Base-by-base conservation (phyloP, 352 stramenopile species). In the Pseudoperonospora humuli region DNA sequence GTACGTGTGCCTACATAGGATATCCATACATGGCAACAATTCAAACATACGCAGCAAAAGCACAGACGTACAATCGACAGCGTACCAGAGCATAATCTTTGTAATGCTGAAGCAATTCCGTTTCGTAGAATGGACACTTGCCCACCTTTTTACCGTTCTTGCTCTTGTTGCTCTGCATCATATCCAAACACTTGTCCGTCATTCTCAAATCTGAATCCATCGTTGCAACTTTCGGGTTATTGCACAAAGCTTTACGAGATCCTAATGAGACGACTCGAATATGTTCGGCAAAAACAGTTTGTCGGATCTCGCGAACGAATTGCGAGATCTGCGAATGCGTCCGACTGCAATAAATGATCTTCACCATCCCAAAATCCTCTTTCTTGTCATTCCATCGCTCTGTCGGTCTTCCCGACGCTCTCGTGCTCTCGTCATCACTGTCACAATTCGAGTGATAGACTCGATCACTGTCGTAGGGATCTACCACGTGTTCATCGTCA, bases 301-400 rank as follows among this genome's bases (percentile, higher is more conserved):
- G 90, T 21, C 78, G 72, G 43, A 95, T 93, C 49, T 95, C 84
- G 34, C 77, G 61, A 26, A 95, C 72, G 33, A 95, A 95, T 39
- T 95, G 84, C 19, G 81, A 87, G 37, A 95, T 88, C 46, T 95
- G 84, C 13, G 84, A 94, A 50, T 95, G 84, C 19, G 84, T 95
- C 17, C 84, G 82, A 67, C 84, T 95, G 62, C 84, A 95, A 42
- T 93, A 95, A 27, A 95, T 91, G 44, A 95, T 89, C 61, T 95
- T 90, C 33, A 72, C 42, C 7, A 88, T 57, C 0, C 68, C 66
- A 45, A 74, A 77, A 0, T 66, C 35, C 1, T 41, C 37, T 7
- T 44, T 67, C 50, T 63, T 36, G 47, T 67, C 31, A 35, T 53
- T 17, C 26, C 20, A 44, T 11, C 50, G 9, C 13, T 49, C 14